Conservation (phyloP, 1,284 basidiomycete genomes). For the Cryptococcus sp. region DNA sequence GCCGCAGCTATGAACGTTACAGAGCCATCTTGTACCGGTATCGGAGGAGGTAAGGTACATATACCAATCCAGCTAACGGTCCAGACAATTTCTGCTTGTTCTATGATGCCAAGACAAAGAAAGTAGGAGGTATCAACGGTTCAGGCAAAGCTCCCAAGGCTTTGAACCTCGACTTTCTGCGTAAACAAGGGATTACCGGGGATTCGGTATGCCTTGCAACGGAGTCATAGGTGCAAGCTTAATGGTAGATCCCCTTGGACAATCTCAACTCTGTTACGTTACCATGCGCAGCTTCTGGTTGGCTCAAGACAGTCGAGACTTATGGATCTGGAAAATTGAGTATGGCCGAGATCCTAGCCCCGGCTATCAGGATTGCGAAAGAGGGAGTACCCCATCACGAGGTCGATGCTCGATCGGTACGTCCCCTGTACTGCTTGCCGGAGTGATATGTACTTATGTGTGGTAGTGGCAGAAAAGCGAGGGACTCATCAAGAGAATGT, state of each 20-base stretch:
- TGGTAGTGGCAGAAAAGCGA: constrained; percentile 70
- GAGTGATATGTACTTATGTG: background rate
- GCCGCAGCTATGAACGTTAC: constrained; percentile 83
- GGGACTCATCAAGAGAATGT: constrained; percentile 70
- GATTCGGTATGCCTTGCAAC: constrained; percentile 42
- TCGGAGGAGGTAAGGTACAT: constrained; percentile 36
- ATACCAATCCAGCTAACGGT: background rate
- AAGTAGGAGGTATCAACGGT: constrained; percentile 59
- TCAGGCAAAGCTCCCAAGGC: constrained; percentile 74
- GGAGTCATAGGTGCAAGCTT: background rate
- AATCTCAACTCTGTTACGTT: constrained; percentile 88
- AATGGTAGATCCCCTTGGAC: constrained; percentile 59
- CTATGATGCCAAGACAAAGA: constrained; percentile 74
- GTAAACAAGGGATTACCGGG: constrained; percentile 65
- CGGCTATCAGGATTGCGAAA: constrained; percentile 78
- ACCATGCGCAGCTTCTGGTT: constrained; percentile 87
- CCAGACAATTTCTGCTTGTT: constrained; percentile 85
- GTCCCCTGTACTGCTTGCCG: background rate
- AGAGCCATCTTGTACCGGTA: constrained; percentile 56
- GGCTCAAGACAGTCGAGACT: constrained; percentile 79
- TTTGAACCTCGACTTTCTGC: constrained; percentile 68
- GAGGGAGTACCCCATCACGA: constrained; percentile 66
- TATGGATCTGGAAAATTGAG: constrained; percentile 79
- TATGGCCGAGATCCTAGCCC: constrained; percentile 76
- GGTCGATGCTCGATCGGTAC: constrained; percentile 51